Evolutionary conservation across 495 filamentous ascomycete species (phyloP), one percentile per base, ranked within the genome.

Genomic region (Aspergillus taichungensis): DNA sequence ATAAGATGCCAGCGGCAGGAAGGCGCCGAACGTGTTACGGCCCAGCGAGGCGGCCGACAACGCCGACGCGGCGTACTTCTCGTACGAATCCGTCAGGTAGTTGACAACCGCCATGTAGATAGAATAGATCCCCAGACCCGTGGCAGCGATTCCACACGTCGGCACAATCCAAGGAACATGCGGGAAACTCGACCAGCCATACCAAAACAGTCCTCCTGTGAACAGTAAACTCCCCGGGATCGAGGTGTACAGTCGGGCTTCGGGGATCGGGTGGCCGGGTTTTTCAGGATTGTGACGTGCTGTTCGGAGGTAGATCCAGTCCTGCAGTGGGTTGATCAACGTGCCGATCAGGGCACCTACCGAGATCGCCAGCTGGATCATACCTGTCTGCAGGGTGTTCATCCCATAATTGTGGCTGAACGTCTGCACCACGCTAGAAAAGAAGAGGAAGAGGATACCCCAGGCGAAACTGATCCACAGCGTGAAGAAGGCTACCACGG

Each of bases 391-490:
- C 7, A 66, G 42, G 0, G 53, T 57, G 30, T 46, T 45, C 61
- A 63, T 65, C 46, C 49, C 54, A 52, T 70, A 72, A 45, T 67
- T 71, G 8, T 49, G 42, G 13, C 45, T 48, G 46, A 53, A 71
- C 14, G 66, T 68, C 38, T 71, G 67, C 3, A 57, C 60, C 8
- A 71, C 62, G 30, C 59, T 64, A 48, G 54, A 58, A 44, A 68
- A 69, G 54, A 65, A 69, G 7, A 78, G 57, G 52, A 66, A 80
- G 9, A 79, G 60, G 28, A 72, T 74, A 13, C 75, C 75, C 61
- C 68, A 72, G 37, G 63, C 64, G 45, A 80, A 75, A 30, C 71
- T 72, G 35, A 71, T 65, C 68, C 70, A 75, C 8, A 78, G 54
- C 0, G 72, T 75, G 59, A 71, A 74, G 52, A 68, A 70, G 29